Base-by-base conservation (phyloP, 306 rosid species). In the Inga oerstediana region DNA sequence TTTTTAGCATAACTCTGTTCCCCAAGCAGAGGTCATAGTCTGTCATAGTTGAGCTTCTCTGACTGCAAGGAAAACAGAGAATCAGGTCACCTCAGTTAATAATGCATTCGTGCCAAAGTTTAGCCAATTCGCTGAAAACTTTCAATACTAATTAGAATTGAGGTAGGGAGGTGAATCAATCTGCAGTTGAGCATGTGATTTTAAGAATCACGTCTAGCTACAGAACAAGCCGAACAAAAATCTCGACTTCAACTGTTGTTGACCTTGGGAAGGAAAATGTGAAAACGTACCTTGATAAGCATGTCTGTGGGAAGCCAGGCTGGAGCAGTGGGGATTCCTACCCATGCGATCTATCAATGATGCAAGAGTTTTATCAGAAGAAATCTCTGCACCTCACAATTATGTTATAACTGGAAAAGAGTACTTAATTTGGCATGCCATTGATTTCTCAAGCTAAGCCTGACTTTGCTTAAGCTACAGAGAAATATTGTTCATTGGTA, bases 271-370 rank as follows among this genome's bases (percentile, higher is more conserved):
- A 75, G 51, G 39, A 84, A 72, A 51, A 74, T 76, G 20, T 72
- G 32, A 77, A 78, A 70, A 20, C 8, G 41, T 89, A 95, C 99
- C 99, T 93, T 91, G 79, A 95, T 95, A 51, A 93, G 97, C 98
- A 95, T 92, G 78, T 95, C 78, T 34, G 98, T 93, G 48, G 98
- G 98, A 87, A 93, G 97, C 98, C 98, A 95, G 73, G 98, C 98
- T 10, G 98, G 98, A 48, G 98, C 97, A 11, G 98, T 95, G 78
- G 98, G 99, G 58, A 95, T 51, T 72, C 99, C 99, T 74, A 95
- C 96, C 98, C 99, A 95, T 78, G 97, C 93, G 74, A 93, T 56
- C 99, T 95, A 80, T 82, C 32, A 81, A 85, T 59, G 10, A 70
- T 69, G 51, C 75, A 76, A 17, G 17, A 39, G 44, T 46, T 45